Base-by-base conservation (phyloP, 768 basidiomycete genomes). In the Pleurotus tuber-regium region DNA sequence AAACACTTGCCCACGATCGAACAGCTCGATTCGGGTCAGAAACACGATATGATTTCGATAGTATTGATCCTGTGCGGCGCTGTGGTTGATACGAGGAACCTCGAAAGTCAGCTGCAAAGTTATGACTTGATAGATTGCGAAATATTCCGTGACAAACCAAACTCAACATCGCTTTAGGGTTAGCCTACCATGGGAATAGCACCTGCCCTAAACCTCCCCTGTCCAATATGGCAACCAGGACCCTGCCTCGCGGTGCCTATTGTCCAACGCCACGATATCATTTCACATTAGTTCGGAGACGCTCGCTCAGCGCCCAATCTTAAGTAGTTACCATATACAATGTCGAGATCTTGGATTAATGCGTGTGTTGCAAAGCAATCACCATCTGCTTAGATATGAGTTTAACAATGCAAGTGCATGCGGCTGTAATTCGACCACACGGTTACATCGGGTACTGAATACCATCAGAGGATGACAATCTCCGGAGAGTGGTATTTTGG, bases 401-500 rank as follows among this genome's bases (percentile, higher is more conserved):
- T 38, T 38, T 19, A 38, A 38, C n/a, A 6, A 38, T 38, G 35
- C n/a, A 16, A 38, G 35, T 16, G 35, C 35, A 38, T 38, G 35
- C 35, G 35, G 35, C 7, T 3, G n/a, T n/a, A 16, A 19, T 16
- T 38, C 21, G 35, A 38, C 35, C 35, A 38, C 35, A 38, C 21
- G 35, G 35, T 38, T 38, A 38, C 35, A 38, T 38, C 35, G 35
- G 35, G 35, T 38, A 38, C 35, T n/a, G 21, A 8, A 38, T 38
- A 38, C 35, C 35, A 38, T 38, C 65, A 71, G 43, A 69, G 63
- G 56, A 72, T 65, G 43, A 69, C 67, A 54, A 72, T 69, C 50
- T 71, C 68, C 50, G 69, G 67, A n/a, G 68, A 66, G 47, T 66
- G 82, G 70, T 91, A 90, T 63, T 83, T 79, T 29, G 84, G 71